Percentiles rank a stretch among this genome's conserved stretches.
Evolutionary conservation across 495 filamentous ascomycete species (phyloP).

Genomic region (Neurospora tetraspora): DNA sequence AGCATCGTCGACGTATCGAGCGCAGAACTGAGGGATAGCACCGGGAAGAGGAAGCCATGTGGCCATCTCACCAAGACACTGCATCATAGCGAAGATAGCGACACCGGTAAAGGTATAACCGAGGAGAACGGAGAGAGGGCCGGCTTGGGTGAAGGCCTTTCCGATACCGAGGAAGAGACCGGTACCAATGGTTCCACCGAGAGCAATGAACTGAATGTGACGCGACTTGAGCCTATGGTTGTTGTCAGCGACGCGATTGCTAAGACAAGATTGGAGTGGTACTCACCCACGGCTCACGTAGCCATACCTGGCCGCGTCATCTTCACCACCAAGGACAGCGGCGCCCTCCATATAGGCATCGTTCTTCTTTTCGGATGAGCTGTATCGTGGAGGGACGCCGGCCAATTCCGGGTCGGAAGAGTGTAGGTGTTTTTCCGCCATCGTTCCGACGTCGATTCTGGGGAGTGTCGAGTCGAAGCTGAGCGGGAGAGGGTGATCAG

Average conservation of each 20-base stretch:
- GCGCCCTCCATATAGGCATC: background rate
- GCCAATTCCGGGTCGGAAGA: background rate
- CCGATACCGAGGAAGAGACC: slow-evolving; percentile 55
- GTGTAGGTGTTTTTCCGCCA: background rate
- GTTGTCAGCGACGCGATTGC: background rate
- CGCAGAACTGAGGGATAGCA: slow-evolving; percentile 47
- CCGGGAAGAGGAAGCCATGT: slow-evolving; percentile 49
- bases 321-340: slow-evolving; percentile 1
- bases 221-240: slow-evolving; percentile 22
- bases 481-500: background rate
- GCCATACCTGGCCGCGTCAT: slow-evolving; percentile 3
- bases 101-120: slow-evolving; percentile 25
- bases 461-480: background rate
- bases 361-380: background rate
- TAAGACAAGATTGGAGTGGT: background rate
- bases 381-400: background rate
- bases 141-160: slow-evolving; percentile 44
- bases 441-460: background rate
- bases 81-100: slow-evolving; percentile 22
- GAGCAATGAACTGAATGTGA: slow-evolving; percentile 53
- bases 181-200: slow-evolving; percentile 54
- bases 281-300: slow-evolving; percentile 6
- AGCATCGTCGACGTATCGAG: slow-evolving; percentile 58
- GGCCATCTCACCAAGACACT: slow-evolving; percentile 44
- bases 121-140: slow-evolving; percentile 49